phyloP scores from a whole-genome alignment of 768 basidiomycete species.

The Tulasnella sp. region DNA sequence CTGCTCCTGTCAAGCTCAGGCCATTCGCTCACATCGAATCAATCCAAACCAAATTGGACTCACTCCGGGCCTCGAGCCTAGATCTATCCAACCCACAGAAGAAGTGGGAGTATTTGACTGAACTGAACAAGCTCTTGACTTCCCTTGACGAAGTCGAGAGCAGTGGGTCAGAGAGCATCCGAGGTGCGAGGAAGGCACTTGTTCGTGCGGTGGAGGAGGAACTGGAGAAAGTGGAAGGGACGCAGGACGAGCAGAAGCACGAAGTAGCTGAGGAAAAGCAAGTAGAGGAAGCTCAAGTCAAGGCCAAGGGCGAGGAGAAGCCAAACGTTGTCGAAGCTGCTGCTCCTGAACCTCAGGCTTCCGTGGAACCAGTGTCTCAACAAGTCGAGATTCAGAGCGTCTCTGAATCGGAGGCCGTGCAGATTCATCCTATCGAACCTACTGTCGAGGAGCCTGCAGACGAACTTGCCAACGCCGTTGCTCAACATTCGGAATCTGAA shows the following conservation, averaged over 20 bases:
- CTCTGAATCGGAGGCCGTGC: not conserved
- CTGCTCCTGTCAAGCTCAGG: not conserved
- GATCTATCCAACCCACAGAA: constrained; percentile 53
- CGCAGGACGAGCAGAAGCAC: no score
- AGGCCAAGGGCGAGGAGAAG: not conserved
- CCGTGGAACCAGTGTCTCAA: not conserved
- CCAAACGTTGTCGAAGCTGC: not conserved
- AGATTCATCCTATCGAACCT: not conserved
- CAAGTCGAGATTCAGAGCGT: not conserved
- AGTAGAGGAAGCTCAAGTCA: constrained; percentile 15
- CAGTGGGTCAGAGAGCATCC: constrained; percentile 52
- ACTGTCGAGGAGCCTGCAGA: not conserved
- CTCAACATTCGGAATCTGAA: not conserved
- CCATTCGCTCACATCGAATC: constrained; percentile 42
- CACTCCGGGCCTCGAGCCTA: constrained; percentile 42
- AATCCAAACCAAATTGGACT: constrained; percentile 45
- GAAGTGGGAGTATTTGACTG: constrained; percentile 57
- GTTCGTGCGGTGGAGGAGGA: constrained; percentile 60
- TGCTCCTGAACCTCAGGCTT: not conserved
- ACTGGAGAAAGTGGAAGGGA: constrained; percentile 52
- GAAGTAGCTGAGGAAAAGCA: not conserved
- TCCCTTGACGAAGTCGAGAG: constrained; percentile 66
- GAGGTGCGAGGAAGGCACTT: constrained; percentile 48
- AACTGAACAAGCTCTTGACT: constrained; percentile 58
- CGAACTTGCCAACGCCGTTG: not conserved